Evolutionary conservation across 2,329 filamentous ascomycete species (phyloP), one percentile per base, ranked within the genome.

Genomic region (Falciphora oryzae): DNA sequence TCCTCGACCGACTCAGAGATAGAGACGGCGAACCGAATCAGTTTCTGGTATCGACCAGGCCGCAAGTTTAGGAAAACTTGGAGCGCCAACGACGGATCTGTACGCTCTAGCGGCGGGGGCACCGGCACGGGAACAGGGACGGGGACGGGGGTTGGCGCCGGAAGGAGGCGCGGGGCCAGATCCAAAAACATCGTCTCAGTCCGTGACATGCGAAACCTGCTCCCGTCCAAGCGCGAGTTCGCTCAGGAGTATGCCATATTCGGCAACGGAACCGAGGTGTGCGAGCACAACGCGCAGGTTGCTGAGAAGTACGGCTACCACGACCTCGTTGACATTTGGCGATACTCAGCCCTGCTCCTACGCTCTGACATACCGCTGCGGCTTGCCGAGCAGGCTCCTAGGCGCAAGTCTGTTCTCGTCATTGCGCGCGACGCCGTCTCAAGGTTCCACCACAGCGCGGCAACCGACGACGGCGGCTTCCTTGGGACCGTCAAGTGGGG

Each of bases 321-420:
- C 18, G 91, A 97, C 68, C 77, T 96, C 35, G 89, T 90, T 31
- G 86, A 92, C 69, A 85, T 96, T 8, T 99, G 95, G 95, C 86
- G 85, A 61, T 89, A 97, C 68, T 81, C 92, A 64, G 89, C 86
- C 25, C 80, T 97, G 65, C 81, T 98, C 7, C 79, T 98, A 59
- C 87, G 88, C 68, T 90, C 91, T 69, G 87, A 92, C 59, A 88
- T 93, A 32, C 90, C 90, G 1, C 78, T 94, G 4, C 83, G 89
- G 69, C 78, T 91, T 31, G 76, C 89, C 58, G 79, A 81, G 4
- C 62, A 64, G 1, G 64, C 64, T 35, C 79, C 82, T 67, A 78
- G 81, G 57, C 79, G 81, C 11, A 81, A 89, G 66, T 87, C 86
- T 3, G 83, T 90, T 61, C 76, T 92, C 32, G 83, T 93, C 8